Base-by-base conservation (phyloP, 176 grass and related monocot genomes). In the Eragrostis curvula region DNA sequence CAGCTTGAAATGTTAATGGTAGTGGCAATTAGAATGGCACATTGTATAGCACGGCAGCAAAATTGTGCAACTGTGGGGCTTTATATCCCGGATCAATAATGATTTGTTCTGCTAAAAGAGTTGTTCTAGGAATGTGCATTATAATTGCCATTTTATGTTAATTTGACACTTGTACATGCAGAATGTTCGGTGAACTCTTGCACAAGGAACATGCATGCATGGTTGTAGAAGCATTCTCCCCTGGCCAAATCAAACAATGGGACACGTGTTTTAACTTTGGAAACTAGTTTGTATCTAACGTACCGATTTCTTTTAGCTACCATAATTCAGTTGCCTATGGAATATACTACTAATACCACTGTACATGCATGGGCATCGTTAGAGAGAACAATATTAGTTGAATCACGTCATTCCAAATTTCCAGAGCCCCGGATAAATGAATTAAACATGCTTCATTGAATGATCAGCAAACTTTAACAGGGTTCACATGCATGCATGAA, bases 151-250 rank as follows among this genome's bases (percentile, higher is more conserved):
- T 59, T 50, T 28, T 10, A 25, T 41, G 15, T 28, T 21, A 18
- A 69, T 29, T 48, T 46, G 9, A 6, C 39, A 73, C 18, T 2
- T 64, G 53, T 16, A 56, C 20, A 30, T 66, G 66, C 28, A 71
- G 12, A 40, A 41, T 73, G 14, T 57, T 70, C 49, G 62, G 48
- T 28, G 43, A 76, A 17, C 10, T 73, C 45, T 28, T 74, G 70
- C 28, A 87, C 43, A 71, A 71, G 61, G n/a, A 46, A 52, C 3
- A 32, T 17, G 43, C 15, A 78, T n/a, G 18, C 42, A 71, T 55
- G 42, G 20, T 13, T 45, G 51, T 4, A 11, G 6, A 45, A 75
- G 50, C 41, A 84, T 78, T 51, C 18, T 67, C 41, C 23, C 18
- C 14, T 48, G 52, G 58, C 20, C 14, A 75, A 32, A 59, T n/a